Base-by-base conservation (phyloP, 495 filamentous ascomycete species). In the Amniculicola lignicola region DNA sequence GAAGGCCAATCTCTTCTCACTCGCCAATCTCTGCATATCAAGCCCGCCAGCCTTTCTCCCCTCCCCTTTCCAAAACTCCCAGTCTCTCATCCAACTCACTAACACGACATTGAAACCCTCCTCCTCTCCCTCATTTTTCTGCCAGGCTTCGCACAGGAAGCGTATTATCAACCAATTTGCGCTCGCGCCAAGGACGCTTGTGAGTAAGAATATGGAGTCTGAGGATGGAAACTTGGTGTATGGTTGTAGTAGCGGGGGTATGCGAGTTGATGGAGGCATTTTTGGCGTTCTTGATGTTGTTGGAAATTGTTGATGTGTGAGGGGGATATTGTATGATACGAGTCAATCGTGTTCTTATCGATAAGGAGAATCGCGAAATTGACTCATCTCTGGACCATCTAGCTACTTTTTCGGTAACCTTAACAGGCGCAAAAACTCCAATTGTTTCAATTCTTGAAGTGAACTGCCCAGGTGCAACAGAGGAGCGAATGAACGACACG, bases 1-100 rank as follows among this genome's bases (percentile, higher is more conserved):
- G 60, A 88, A 92, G 23, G 72, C 71, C 61, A 91, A 85, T 47
- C 74, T 74, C 16, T 78, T 77, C 55, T 78, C 79, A 39, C 73
- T 69, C 56, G 69, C 71, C 14, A 84, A 67, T 9, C 76, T 79
- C 9, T 81, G 78, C 44, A 93, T 74, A 69, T 95, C 89, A 46
- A 91, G 58, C 7, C 88, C 88, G 22, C 54, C 57, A 12, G 52
- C 58, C 41, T 66, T 63, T 33, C 65, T 49, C 1, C 48, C 37
- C 54, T 70, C 67, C 6, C 22, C 35, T 48, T 56, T 82, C 90
- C 90, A 95, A 66, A 94, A 94, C 22, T 77, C 72, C 56, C 72
- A 77, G 61, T 90, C 84, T 46, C 87, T 79, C 70, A 94, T 72
- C 69, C 84, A 96, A 72, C 85, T 90, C 56, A 91, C 82, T 0